Evolutionary conservation across 441 rosid species (phyloP), one percentile per base, ranked within the genome.

Genomic region (Euphorbia schlechtendalii): DNA sequence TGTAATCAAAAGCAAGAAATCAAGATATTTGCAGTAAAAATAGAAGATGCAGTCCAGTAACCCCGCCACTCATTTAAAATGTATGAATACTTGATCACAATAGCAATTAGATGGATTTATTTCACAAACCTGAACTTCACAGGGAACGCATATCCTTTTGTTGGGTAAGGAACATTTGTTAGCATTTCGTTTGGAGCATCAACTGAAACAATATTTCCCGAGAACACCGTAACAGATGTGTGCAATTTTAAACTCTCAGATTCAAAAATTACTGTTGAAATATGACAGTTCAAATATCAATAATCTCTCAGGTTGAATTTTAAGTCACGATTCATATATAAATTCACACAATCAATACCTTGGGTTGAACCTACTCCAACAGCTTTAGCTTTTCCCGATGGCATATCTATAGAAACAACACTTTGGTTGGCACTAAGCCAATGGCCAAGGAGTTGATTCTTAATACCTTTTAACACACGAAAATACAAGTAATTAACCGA

Each of bases 161-260:
- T 63, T 22, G 96, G 96, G 79, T 80, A 78, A 54, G 96, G 93
- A 73, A 78, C 84, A 74, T 94, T 94, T 64, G 96, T 81, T 36
- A 88, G 79, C 70, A 81, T 81, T 83, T 83, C 93, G 73, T 73
- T 79, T 22, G 99, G 97, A 59, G 93, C 87, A 75, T 82, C 83
- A 77, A 90, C 73, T 25, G 77, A 69, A 69, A 90, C 72, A 45
- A 77, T 49, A 69, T 77, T 78, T 72, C 92, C 85, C 62, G 82
- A 72, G 73, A 80, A 74, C 66, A 93, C 96, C 49, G 82, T 80
- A 69, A 84, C 89, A 52, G 79, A 78, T 14, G 97, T 86, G 74
- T 80, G 86, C 80, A 90, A 78, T 69, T 78, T 88, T 71, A 74
- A 80, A 56, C 68, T 80, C 36, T 83, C 79, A 70, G 81, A 80